Evolutionary conservation across 2,329 filamentous ascomycete species (phyloP), one percentile per base, ranked within the genome.

Genomic region (Didymella arachidicola): DNA sequence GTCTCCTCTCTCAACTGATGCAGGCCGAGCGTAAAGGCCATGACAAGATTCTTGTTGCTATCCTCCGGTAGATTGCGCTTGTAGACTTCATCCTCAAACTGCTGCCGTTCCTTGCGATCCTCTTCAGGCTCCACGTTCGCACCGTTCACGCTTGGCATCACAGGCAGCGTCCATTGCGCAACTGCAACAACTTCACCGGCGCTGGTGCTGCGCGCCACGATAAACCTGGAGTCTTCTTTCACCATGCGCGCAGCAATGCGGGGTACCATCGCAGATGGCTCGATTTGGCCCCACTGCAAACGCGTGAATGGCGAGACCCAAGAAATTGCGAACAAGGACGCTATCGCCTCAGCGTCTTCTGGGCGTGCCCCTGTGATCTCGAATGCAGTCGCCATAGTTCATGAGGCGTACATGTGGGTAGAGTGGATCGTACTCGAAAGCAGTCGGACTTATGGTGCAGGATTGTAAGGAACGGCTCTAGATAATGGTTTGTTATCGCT

Each of bases 271-370:
- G 59, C 48, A 1, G 55, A 3, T 2, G 68, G 27, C 16, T 70
- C 64, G n/a, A 71, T 29, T n/a, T 64, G 25, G 7, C 69, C 70
- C 50, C 70, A 73, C 57, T 70, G 69, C 22, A 75, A 63, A 11
- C 57, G 63, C 4, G 66, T 60, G 48, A 73, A 72, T 2, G 69
- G 66, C 1, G 68, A 70, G 16, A 55, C 59, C 72, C 71, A 73
- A 5, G 71, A 71, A 2, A 60, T 44, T 3, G 64, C 61, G 38
- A 74, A 69, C 7, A 75, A 63, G 0, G 56, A 61, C 11, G 70
- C 66, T 39, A 75, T 74, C 0, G 61, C 66, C 18, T 32, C 25
- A 7, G 62, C 53, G 30, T 71, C 68, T 18, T 50, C 39, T 10
- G 52, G 51, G 2, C 8, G 16, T 11, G 70, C 68, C 18, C 63